Base-by-base conservation (phyloP, 495 filamentous ascomycete species). In the Neurospora sp. region DNA sequence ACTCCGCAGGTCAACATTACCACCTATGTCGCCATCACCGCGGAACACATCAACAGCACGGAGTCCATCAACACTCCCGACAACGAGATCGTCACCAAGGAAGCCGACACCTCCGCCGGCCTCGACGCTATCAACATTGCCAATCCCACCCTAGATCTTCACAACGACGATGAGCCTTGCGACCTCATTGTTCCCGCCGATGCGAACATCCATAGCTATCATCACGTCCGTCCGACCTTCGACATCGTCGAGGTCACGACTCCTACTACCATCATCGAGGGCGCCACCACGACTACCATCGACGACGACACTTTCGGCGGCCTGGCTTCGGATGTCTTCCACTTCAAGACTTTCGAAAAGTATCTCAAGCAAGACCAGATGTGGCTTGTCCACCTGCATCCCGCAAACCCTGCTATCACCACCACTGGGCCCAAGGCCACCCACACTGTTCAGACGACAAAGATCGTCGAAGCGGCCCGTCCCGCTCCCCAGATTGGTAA, bases 221-320 rank as follows among this genome's bases (percentile, higher is more conserved):
- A 3, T 2, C 49, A 60, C 2, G 0, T 0, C 5, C 23, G 49
- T 5, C 49, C 49, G 0, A 60, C 23, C 11, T 0, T 16, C 5
- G 23, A 60, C 5, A 60, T 60, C 4, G 2, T 7, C 20, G 49
- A 60, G 11, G 10, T 60, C 10, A 0, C 2, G 0, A 3, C 20
- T 0, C 4, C 46, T 1, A 1, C 46, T 10, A 2, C 46, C 0
- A 5, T 0, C 18, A 9, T 20, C 1, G 2, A 20, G 1, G 10
- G 0, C 20, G 4, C 3, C 20, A 27, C 5, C 4, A 12, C 3
- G 2, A 0, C 11, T 0, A 27, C 4, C 0, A 16, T 0, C 1
- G 23, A 62, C 2, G 2, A 62, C 12, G 12, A 31, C 12, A 16
- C 1, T 0, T 27, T 31, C 5, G 54, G 54, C 5, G 12, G 11